Evolutionary conservation across 495 filamentous ascomycete genomes (phyloP), one percentile per base, ranked within the genome.

Genomic region (Talaromyces proteolyticus): DNA sequence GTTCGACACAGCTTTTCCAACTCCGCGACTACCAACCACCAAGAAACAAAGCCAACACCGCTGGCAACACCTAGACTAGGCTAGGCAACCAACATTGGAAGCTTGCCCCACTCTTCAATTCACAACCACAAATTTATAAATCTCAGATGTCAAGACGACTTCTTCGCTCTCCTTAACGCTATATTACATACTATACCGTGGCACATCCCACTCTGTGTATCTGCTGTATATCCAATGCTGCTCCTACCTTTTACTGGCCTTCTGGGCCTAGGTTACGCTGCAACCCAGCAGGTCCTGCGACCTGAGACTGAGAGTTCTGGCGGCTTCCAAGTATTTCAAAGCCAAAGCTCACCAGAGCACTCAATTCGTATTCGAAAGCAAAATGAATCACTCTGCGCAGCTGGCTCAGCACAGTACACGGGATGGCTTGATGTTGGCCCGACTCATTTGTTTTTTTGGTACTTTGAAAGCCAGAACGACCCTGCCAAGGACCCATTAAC

Each of bases 381-480:
- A 53, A 57, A 70, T 51, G 63, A 68, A 12, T 57, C 60, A 6
- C 52, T 71, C 52, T 73, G 69, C 53, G 60, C 55, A 7, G 63
- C 69, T 1, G 62, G 57, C 24, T 65, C 66, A 1, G 51, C 53
- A 0, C 69, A 73, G 44, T 71, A 67, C 21, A 73, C 66, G 14
- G 69, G 68, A 42, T 73, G 68, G 65, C 53, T 68, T 2, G 62
- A 68, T 36, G 46, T 63, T 14, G 60, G 62, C 0, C 51, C 48
- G 1, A 54, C 51, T 0, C 81, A 82, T 54, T 69, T 82, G 34
- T 84, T 84, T 63, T 84, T 72, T 58, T 80, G 78, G 77, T 81
- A 77, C 56, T 82, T 82, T 52, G 78, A 82, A 54, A 66, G 74
- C 20, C 68, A 76, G 42, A 74, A 77, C 49, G 71, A 81, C 50